Base-by-base conservation (phyloP, 352 stramenopile species). In the Globisporangium parvum region DNA sequence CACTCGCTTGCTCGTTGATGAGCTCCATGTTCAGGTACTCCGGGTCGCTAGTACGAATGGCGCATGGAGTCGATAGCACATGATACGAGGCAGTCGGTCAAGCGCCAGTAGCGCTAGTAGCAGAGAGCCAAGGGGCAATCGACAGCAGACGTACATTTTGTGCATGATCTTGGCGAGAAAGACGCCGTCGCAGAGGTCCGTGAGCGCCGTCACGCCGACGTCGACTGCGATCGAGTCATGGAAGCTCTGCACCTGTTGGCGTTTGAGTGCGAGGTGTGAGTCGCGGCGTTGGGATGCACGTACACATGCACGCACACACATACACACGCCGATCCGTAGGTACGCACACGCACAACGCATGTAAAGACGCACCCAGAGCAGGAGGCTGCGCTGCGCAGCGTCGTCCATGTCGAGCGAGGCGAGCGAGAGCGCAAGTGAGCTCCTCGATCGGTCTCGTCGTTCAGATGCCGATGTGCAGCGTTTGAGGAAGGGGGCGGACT, bases 121-220 rank as follows among this genome's bases (percentile, higher is more conserved):
- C 26, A 45, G 18, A 51, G 9, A 48, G 33, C 41, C 41, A 28
- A 4, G 23, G 53, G 45, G 15, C 35, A 47, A 14, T 8, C 26
- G 52, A 11, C 4, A 55, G 31, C n/a, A 52, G 39, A 75, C 77
- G 58, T 70, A 94, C 84, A 94, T 91, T 65, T 87, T 70, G 62
- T 94, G 77, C 76, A 94, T 86, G 57, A 94, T 77, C 60, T 87
- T 81, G 53, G 77, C 71, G 45, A 94, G 69, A 59, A 94, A 90
- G 48, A 94, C 79, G 53, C 84, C 84, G 57, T 94, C 81, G 52
- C 75, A 82, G 35, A 91, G 73, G 57, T 89, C 80, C 24, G 69
- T 61, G 42, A 91, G 54, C 28, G 65, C 65, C 28, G 57, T 48
- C 40, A 89, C 57, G 47, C 66, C 53, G 51, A 62, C 55, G 41